Evolutionary conservation across 768 basidiomycete species (phyloP).

Genomic region (Serendipita sp.): DNA sequence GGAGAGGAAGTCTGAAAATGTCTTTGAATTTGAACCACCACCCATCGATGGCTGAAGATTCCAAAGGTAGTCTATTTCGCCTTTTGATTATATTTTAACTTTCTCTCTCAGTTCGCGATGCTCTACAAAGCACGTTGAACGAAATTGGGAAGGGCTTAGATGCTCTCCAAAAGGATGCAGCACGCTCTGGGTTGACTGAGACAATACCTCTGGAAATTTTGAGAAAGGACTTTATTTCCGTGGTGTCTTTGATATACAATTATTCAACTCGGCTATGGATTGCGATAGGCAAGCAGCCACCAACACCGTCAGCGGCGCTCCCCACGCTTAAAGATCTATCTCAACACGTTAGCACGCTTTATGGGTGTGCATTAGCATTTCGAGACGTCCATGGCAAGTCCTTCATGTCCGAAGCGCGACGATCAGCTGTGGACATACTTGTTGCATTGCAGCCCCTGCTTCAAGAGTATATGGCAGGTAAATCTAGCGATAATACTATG

Average conservation of each 20-base stretch:
- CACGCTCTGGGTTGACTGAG: constrained; percentile 8
- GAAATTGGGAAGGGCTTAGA: background rate
- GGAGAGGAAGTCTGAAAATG: background rate
- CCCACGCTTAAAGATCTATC: constrained; percentile 38
- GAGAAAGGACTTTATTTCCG: constrained; percentile 37
- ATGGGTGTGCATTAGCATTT: constrained; percentile 34
- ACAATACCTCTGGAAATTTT: constrained; percentile 23
- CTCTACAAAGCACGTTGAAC: background rate
- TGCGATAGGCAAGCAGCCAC: constrained; percentile 33
- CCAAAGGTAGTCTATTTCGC: background rate
- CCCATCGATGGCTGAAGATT: background rate
- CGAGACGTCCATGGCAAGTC: constrained; percentile 27
- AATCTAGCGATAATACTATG: constrained; percentile 32
- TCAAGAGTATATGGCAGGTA: constrained; percentile 24
- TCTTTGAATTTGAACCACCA: background rate
- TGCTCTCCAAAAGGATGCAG: background rate
- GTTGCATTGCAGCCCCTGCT: constrained; percentile 28
- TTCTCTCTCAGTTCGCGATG: background rate
- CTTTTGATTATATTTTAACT: background rate
- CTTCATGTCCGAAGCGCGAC: constrained; percentile 28
- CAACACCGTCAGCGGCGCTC: constrained; percentile 34
- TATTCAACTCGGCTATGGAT: constrained; percentile 46
- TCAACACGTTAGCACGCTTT: constrained; percentile 30
- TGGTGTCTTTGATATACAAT: constrained; percentile 41
- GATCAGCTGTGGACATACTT: constrained; percentile 27